phyloP scores from a whole-genome alignment of 352 stramenopile genomes.

The Globisporangium irregulare region DNA sequence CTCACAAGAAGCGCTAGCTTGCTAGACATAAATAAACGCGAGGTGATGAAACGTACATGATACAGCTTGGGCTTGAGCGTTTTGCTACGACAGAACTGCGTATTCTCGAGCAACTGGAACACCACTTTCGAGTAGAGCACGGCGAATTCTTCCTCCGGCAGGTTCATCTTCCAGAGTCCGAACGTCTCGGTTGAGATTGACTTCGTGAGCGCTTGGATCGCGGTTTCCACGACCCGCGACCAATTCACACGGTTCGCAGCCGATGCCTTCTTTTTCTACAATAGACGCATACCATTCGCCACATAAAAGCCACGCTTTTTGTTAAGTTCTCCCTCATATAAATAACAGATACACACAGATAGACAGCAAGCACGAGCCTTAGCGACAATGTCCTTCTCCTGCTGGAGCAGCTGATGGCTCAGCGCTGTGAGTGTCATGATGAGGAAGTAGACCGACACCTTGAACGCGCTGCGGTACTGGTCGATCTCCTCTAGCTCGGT shows the following conservation, averaged over 20 bases:
- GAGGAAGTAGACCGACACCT: constrained; percentile 70
- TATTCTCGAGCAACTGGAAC: constrained; percentile 66
- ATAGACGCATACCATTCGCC: not conserved
- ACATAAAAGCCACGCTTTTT: not conserved
- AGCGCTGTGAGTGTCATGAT: constrained; percentile 54
- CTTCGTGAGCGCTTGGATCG: constrained; percentile 52
- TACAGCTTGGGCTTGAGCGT: constrained; percentile 64
- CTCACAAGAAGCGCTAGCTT: not conserved
- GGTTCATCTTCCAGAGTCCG: constrained; percentile 74
- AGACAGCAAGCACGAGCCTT: constrained; percentile 23
- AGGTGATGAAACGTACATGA: constrained; percentile 31
- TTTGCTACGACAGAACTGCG: constrained; percentile 57
- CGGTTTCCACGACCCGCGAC: constrained; percentile 60
- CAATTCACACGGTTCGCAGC: constrained; percentile 51
- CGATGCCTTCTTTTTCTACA: constrained; percentile 31
- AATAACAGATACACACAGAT: not conserved
- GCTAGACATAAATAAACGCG: not conserved
- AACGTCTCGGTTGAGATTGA: constrained; percentile 67
- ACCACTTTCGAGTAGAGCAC: constrained; percentile 71
- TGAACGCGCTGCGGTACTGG: constrained; percentile 55
- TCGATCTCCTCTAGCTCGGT: constrained; percentile 41
- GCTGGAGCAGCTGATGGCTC: constrained; percentile 44
- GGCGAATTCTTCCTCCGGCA: constrained; percentile 79
- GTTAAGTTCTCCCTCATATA: not conserved
- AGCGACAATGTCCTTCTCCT: constrained; percentile 62